A percentile compares a stretch with the other conserved stretches of the same genome.
Evolutionary conservation across 2,329 filamentous ascomycete genomes (phyloP).

Genomic region (Thermomyces lanuginosus): DNA sequence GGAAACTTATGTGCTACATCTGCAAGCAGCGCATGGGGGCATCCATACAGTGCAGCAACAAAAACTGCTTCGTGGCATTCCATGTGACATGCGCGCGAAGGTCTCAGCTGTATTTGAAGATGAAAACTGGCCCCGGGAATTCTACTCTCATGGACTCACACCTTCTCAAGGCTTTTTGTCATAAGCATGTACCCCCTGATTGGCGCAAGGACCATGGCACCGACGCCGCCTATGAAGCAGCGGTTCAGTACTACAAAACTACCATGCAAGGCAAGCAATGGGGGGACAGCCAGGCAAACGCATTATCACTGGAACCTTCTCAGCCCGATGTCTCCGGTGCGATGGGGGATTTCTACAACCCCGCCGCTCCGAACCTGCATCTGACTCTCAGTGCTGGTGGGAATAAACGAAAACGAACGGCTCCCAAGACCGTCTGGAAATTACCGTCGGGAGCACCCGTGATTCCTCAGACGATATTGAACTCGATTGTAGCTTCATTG

Average conservation of each 20-base stretch:
- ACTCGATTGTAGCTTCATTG: conserved; percentile 69
- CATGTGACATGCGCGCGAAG: conserved; percentile 90
- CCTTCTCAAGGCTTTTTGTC: conserved; percentile 84
- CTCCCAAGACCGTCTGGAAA: conserved; percentile 63
- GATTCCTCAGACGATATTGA: conserved; percentile 74
- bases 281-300: conserved; percentile 77
- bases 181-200: conserved; percentile 81
- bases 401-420: conserved; percentile 43
- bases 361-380: conserved; percentile 29
- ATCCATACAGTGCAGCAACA: conserved; percentile 96
- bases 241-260: conserved; percentile 75
- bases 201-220: conserved; percentile 79
- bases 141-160: conserved; percentile 64
- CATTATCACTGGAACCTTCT: conserved; percentile 61
- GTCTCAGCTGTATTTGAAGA: conserved; percentile 76
- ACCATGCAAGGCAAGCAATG: conserved; percentile 80
- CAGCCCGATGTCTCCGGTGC: conserved; percentile 38
- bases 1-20: conserved; percentile 90
- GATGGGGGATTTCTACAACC: conserved; percentile 28
- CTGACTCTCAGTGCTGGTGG: conserved; percentile 36
- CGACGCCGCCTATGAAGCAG: conserved; percentile 59
- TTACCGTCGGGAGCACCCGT: conserved; percentile 87
- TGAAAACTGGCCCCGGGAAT: conserved; percentile 80
- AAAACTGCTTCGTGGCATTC: conserved; percentile 91
- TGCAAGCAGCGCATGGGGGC: conserved; percentile 96